These are phyloP conservation scores for Eimeria sp. DNA, from an alignment of 169 alveolate genomes.

Conservation along the genomic window DNA sequence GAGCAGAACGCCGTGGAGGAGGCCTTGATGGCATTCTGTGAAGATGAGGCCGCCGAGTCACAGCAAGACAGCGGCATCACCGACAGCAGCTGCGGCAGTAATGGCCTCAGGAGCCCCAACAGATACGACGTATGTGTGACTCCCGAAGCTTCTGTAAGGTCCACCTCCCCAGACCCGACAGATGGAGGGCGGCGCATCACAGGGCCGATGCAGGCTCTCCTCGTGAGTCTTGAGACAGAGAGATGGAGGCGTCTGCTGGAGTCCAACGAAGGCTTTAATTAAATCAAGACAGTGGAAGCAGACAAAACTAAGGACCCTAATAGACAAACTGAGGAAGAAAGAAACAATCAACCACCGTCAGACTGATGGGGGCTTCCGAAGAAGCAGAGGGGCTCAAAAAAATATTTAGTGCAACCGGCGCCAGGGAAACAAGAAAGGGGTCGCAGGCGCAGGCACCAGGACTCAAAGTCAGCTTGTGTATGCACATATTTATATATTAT, in stretches of 20 bases:
- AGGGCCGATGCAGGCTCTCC: not conserved
- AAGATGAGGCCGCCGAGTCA: not conserved
- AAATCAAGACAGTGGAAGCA: not conserved
- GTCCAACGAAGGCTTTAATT: not conserved
- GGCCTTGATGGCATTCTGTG: not conserved
- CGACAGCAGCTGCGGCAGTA: not conserved
- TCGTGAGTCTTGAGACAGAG: conserved; percentile 8
- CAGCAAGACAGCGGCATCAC: not conserved
- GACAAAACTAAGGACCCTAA: not conserved
- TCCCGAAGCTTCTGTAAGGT: not conserved
- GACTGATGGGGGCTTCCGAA: not conserved
- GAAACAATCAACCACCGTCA: not conserved
- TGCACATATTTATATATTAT: not conserved
- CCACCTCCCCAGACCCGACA: not conserved
- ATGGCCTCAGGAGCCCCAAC: not conserved
- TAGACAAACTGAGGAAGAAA: not conserved
- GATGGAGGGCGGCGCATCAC: not conserved
- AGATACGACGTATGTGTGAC: not conserved
- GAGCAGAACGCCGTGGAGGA: too few relatives aligned
- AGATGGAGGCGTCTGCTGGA: not conserved
- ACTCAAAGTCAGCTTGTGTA: too few relatives aligned
- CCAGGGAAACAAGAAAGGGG: not conserved
- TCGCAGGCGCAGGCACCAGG: too few relatives aligned
- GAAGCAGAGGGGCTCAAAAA: too few relatives aligned
- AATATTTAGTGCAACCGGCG: too few relatives aligned